These are phyloP conservation scores for Elsinoe perseae DNA, from an alignment of 2,329 filamentous ascomycete genomes.

Conservation along the genomic window DNA sequence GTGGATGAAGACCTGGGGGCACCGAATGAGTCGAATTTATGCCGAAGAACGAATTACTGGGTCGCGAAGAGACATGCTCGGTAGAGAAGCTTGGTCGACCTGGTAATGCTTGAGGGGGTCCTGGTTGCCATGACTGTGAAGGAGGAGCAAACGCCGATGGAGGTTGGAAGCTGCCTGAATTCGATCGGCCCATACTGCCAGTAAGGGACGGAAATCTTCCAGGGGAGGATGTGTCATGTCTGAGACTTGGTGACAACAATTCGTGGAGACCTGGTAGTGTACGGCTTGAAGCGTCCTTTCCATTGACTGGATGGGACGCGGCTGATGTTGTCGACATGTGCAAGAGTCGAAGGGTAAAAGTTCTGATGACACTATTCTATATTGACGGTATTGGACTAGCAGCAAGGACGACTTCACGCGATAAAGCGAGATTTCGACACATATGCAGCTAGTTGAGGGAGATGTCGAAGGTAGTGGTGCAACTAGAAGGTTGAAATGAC, in stretches of 20 bases:
- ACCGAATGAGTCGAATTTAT: not conserved
- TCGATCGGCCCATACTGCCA: not conserved
- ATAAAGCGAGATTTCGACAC: not conserved
- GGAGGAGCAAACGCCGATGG: not conserved
- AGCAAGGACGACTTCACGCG: not conserved
- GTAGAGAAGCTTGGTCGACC: not conserved
- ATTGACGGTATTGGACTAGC: not conserved
- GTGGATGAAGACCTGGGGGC: not conserved
- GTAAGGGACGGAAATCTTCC: conserved; percentile 6
- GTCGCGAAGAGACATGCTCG: not conserved
- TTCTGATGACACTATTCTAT: not conserved
- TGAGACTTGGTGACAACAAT: conserved; percentile 6
- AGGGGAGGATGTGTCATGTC: not conserved
- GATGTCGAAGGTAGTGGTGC: not conserved
- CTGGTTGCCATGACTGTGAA: conserved; percentile 7
- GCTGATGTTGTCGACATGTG: conserved; percentile 5
- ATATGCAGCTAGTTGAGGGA: not conserved
- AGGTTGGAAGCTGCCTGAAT: not conserved
- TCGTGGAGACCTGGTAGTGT: conserved; percentile 12
- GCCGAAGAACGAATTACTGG: not conserved
- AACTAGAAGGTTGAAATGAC: not conserved
- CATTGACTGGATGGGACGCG: conserved; percentile 8
- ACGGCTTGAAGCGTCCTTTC: conserved; percentile 8
- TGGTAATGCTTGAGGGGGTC: not conserved
- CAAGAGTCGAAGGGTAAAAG: not conserved